Percentiles rank a stretch among this genome's conserved stretches.
Evolutionary conservation across 768 basidiomycete genomes (phyloP).

Genomic region (Tulasnella calospora): DNA sequence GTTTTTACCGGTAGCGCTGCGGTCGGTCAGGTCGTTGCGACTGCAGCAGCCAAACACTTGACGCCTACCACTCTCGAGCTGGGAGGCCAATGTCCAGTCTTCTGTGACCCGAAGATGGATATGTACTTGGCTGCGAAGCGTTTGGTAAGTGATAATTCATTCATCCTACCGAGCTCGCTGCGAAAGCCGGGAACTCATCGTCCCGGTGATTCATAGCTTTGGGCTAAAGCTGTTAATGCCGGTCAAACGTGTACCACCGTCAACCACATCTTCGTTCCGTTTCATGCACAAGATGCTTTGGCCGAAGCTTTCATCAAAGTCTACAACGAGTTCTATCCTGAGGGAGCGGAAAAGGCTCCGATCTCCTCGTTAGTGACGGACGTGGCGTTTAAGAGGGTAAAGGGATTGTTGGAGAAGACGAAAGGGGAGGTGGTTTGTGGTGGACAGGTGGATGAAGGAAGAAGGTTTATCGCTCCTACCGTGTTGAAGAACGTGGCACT

Average conservation of each 20-base stretch:
- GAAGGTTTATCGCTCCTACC: constrained; percentile 15
- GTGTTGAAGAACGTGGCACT: constrained; percentile 15
- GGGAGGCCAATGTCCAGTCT: constrained; percentile 62
- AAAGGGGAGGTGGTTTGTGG: constrained; percentile 16
- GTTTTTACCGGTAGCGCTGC: constrained; percentile 46
- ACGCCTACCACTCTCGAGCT: constrained; percentile 48
- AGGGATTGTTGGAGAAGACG: constrained; percentile 45
- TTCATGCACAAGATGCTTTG: constrained; percentile 40
- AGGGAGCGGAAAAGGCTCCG: constrained; percentile 44
- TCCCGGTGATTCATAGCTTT: constrained; percentile 38
- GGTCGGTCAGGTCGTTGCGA: constrained; percentile 61
- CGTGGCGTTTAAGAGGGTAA: constrained; percentile 55
- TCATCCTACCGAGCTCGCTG: not conserved
- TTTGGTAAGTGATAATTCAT: constrained; percentile 37
- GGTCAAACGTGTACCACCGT: constrained; percentile 73
- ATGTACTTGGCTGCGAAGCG: constrained; percentile 59
- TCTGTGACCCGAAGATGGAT: constrained; percentile 67
- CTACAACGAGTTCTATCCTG: constrained; percentile 53
- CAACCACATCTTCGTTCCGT: constrained; percentile 49
- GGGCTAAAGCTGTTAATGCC: constrained; percentile 72
- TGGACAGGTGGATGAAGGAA: not conserved
- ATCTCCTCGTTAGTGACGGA: constrained; percentile 52
- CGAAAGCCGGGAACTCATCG: not conserved
- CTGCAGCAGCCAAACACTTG: constrained; percentile 70
- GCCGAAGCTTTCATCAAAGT: constrained; percentile 43